phyloP scores from a whole-genome alignment of 176 grass and related monocot genomes.

The Chrysopogon serrulatus region DNA sequence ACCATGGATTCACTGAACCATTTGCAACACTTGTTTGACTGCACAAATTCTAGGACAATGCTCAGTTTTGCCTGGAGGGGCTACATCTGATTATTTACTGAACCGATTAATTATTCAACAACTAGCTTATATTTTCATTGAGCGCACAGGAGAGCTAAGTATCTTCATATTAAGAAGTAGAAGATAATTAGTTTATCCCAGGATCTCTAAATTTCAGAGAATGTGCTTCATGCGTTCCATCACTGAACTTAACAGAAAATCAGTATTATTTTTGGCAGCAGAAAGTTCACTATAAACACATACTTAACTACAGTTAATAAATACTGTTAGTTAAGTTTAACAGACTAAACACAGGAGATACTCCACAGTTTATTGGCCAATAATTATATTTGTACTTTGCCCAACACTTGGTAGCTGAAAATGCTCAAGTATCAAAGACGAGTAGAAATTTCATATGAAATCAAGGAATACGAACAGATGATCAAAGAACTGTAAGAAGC shows the following conservation, averaged over 20 bases:
- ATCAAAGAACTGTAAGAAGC: neutral
- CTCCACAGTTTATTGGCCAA: neutral
- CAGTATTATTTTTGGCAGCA: neutral
- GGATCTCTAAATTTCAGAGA: too few relatives aligned
- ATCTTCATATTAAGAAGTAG: too few relatives aligned
- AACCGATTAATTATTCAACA: neutral
- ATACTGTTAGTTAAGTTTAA: neutral
- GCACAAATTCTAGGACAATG: neutral
- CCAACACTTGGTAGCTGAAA: neutral
- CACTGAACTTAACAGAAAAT: neutral
- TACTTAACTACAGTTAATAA: neutral
- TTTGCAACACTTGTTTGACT: neutral
- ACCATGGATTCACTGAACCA: neutral
- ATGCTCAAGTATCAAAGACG: neutral
- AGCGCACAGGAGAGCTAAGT: too few relatives aligned
- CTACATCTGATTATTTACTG: neutral
- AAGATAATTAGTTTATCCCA: too few relatives aligned
- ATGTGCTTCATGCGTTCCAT: neutral
- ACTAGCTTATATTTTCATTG: neutral
- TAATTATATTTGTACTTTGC: neutral
- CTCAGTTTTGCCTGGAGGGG: neutral
- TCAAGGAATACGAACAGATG: neutral
- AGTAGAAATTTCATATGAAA: neutral
- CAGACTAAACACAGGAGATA: neutral
- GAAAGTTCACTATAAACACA: neutral